Evolutionary conservation across 2,329 filamentous ascomycete genomes (phyloP), one percentile per base, ranked within the genome.

Genomic region (Aspergillus sp.): DNA sequence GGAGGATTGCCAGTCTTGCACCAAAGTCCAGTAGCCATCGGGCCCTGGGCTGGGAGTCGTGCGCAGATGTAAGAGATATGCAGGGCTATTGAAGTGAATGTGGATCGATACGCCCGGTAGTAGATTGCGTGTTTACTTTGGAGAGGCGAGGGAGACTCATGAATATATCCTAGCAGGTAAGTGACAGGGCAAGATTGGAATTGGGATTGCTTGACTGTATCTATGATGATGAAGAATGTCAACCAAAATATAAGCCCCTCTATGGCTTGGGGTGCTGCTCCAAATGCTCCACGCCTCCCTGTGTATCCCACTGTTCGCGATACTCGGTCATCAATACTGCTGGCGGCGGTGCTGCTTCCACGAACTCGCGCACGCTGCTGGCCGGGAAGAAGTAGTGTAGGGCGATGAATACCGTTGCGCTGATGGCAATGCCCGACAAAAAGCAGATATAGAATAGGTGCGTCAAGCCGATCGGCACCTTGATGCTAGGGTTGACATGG

Each of bases 381-480:
- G 16, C 30, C 19, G 38, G 47, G 20, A 49, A 44, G 20, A 49
- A 24, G 19, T 36, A 36, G 13, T 44, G 40, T 26, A 49, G 30
- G 11, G 40, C 47, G 13, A 32, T 36, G 30, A 33, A 49, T 1
- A 44, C 30, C 4, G 14, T 30, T 8, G 47, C 47, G 22, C 47
- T 49, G 41, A 49, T 44, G 14, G 26, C 26, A 19, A 32, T 36
- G 5, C 40, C 47, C 4, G 47, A 43, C 4, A 49, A 9, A 26
- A 49, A 49, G 26, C 40, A 44, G 16, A 49, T 38, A 24, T 49
- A 49, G 30, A 33, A 49, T 6, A 49, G 32, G 10, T 17, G 47
- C 1, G 26, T 44, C 13, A 49, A 26, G 16, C 26, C 47, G 4
- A 44, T 17, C 24, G 47, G 47, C 24, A 49, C 30, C 2, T 10